Percentiles rank a stretch among this genome's conserved stretches.
These are phyloP conservation scores for Sphaerulina musiva DNA, from an alignment of 2,329 filamentous ascomycete genomes.

Conservation along the genomic window DNA sequence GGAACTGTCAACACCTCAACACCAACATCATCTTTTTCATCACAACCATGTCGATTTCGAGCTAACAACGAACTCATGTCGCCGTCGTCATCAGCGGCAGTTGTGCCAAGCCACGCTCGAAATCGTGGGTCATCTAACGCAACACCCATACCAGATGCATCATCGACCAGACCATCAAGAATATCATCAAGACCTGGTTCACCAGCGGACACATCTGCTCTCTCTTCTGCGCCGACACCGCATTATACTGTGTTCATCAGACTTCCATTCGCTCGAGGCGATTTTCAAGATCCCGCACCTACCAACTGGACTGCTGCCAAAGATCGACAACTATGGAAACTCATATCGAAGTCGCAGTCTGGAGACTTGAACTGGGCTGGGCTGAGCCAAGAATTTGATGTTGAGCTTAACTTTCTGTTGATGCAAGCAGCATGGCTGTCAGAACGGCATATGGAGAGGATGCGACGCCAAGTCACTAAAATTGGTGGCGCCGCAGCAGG, in stretches of 20 bases:
- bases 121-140: conserved; percentile 23
- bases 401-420: conserved; percentile 79
- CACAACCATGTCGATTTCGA: not conserved
- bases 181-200: conserved; percentile 18
- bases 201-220: conserved; percentile 7
- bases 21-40: conserved; percentile 10
- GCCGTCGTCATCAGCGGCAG: conserved; percentile 21
- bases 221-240: conserved; percentile 5
- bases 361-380: conserved; percentile 66
- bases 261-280: conserved; percentile 78
- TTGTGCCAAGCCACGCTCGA: conserved; percentile 14
- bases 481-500: conserved; percentile 14
- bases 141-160: conserved; percentile 14
- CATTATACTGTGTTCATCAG: conserved; percentile 72
- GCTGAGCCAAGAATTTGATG: conserved; percentile 59
- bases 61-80: conserved; percentile 20
- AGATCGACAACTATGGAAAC: conserved; percentile 82
- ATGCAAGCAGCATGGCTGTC: conserved; percentile 93
- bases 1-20: conserved; percentile 3
- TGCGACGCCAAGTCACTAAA: conserved; percentile 82
- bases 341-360: conserved; percentile 65
- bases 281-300: conserved; percentile 83
- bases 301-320: conserved; percentile 85
- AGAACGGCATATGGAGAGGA: conserved; percentile 81
- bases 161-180: conserved; percentile 8